Percentiles rank a stretch among this genome's conserved stretches.
phyloP scores from a whole-genome alignment of 140 eudicot genomes.

The Anethum foeniculum region DNA sequence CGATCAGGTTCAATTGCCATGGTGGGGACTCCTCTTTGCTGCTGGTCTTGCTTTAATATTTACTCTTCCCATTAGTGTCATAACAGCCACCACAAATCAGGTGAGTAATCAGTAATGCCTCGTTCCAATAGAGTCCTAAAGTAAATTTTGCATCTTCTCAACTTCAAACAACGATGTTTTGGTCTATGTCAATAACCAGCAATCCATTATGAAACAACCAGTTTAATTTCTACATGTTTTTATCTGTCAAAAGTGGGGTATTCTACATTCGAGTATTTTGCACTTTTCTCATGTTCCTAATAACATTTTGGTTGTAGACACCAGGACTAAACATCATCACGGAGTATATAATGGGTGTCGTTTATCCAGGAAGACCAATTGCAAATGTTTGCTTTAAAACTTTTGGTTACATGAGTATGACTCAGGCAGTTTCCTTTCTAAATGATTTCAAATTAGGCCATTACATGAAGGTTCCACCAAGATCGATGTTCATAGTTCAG shows the following conservation, averaged over 20 bases:
- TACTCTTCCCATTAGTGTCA: slow-evolving; percentile 70
- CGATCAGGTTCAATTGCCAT: slow-evolving; percentile 55
- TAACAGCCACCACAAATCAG: slow-evolving; percentile 69
- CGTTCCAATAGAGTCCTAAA: not conserved
- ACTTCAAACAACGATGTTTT: not conserved
- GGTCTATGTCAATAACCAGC: not conserved
- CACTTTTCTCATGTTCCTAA: not conserved
- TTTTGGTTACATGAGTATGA: slow-evolving; percentile 72
- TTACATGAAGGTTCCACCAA: slow-evolving; percentile 81
- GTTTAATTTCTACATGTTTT: not conserved
- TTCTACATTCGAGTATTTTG: not conserved
- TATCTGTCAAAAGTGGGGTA: not conserved
- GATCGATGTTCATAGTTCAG: slow-evolving; percentile 84
- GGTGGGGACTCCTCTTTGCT: slow-evolving; percentile 62
- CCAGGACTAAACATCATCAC: slow-evolving; percentile 64
- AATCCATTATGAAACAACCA: not conserved
- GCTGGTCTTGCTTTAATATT: slow-evolving; percentile 35
- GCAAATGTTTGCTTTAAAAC: slow-evolving; percentile 71
- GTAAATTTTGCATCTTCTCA: not conserved
- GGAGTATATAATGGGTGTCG: slow-evolving; percentile 47
- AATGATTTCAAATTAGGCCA: slow-evolving; percentile 74
- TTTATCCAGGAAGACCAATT: slow-evolving; percentile 57
- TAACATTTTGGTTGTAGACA: slow-evolving; percentile 16
- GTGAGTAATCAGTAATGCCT: slow-evolving; percentile 13
- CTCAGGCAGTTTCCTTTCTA: slow-evolving; percentile 60